Base-by-base conservation (phyloP, 768 basidiomycete genomes). In the Kwoniella botswanensis region DNA sequence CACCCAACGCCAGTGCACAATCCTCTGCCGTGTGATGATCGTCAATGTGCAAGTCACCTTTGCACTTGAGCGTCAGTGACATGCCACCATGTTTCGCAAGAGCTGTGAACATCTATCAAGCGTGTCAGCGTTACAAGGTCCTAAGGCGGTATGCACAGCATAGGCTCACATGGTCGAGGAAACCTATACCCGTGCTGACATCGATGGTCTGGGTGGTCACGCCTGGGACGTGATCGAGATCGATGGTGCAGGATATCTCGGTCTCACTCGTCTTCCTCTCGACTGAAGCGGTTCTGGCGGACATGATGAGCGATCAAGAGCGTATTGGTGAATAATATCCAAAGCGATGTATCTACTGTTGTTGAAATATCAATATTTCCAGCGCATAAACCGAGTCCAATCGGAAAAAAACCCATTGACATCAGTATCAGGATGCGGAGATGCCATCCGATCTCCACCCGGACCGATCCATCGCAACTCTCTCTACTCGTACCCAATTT, bases 1-100 rank as follows among this genome's bases (percentile, higher is more conserved):
- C 86, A 2, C 86, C 86, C 4, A 86, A 71, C 11, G 85, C 85
- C 43, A 85, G 71, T 15, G 84, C 83, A 54, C 80, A 90, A 91
- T 90, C 89, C 92, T 99, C 97, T 88, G 96, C 93, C 58, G 95
- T 93, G 85, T 99, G 97, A 79, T 98, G 97, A 85, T 99, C 97
- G 85, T 99, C 97, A 70, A 98, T 97, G 89, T 91, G 93, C 9
- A 98, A 87, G 83, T 99, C 97, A 52, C 97, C 97, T 80, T 92
- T 90, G 84, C 94, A 98, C 76, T 91, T 91, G 86, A 99, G 88
- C 21, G 88, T 89, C 72, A 99, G 86, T 0, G 93, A 94, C 89
- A 97, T 92, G 68, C 94, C 94, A 21, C 93, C 89, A 85, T 99
- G 97, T 83, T 98, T 98, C 44, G 97, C 96, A 4, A 99, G 88